phyloP scores from a whole-genome alignment of 805 yeast genomes.

The Metschnikowia bowlesiae region DNA sequence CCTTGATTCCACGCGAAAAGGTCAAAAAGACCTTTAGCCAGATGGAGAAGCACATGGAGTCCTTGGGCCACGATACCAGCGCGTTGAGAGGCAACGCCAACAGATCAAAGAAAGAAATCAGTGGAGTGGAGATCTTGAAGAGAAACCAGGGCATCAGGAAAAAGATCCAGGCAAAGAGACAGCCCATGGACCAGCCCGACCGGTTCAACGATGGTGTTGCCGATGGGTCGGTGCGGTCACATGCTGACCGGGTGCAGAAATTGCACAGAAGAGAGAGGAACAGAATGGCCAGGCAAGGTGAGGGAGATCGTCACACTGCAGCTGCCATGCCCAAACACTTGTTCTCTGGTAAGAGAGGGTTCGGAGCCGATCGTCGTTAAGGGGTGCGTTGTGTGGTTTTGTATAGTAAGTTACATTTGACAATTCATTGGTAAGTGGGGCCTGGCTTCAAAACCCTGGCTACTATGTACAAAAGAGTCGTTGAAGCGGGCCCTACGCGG shows the following conservation, averaged over 20 bases:
- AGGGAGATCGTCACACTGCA: constrained; percentile 86
- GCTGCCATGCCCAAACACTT: constrained; percentile 89
- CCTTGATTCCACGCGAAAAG: constrained; percentile 88
- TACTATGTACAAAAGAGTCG: no score
- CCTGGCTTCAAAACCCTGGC: no score
- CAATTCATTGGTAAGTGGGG: neutral
- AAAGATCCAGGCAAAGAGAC: constrained; percentile 41
- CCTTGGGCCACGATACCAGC: constrained; percentile 82
- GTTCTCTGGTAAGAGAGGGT: constrained; percentile 95
- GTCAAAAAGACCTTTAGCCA: constrained; percentile 67
- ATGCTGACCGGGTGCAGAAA: constrained; percentile 84
- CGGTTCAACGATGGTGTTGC: constrained; percentile 82
- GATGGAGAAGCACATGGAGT: constrained; percentile 86
- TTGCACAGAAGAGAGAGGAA: constrained; percentile 91
- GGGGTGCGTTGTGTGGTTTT: constrained; percentile 7
- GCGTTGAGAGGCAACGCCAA: constrained; percentile 44
- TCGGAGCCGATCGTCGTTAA: constrained; percentile 87
- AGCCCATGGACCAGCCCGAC: constrained; percentile 62
- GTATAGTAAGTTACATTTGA: neutral
- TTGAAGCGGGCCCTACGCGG: no score
- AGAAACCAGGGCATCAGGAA: constrained; percentile 43
- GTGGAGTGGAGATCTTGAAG: constrained; percentile 81
- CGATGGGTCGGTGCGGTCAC: constrained; percentile 74
- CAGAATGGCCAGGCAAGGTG: constrained; percentile 89
- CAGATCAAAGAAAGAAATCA: constrained; percentile 31